Base-by-base conservation (phyloP, 2,329 filamentous ascomycete species). In the Clarireedia paspali region DNA sequence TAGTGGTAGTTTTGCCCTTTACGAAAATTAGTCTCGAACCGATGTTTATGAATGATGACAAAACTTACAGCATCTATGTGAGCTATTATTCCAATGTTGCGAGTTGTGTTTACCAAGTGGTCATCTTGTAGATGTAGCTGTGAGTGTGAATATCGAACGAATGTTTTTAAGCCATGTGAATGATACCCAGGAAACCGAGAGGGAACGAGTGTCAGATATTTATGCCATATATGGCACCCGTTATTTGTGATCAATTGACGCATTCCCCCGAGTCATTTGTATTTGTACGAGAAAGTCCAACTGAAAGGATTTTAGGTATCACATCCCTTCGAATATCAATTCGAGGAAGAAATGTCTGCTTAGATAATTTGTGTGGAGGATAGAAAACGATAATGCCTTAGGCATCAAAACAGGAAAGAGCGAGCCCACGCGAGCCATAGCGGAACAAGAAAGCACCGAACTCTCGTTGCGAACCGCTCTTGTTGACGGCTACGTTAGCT, bases 11-110 rank as follows among this genome's bases (percentile, higher is more conserved):
- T 77, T 99, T 99, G 7, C 94, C 94, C 79, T 82, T 64, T 24
- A n/a, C 6, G 36, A 24, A 6, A n/a, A 24, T 63, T 2, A 64
- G 56, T 27, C 7, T 23, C 27, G 14, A 34, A n/a, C 47, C 20
- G n/a, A 17, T 44, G 36, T n/a, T 15, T 34, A 6, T 39, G 20
- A 45, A 9, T 20, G 15, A 26, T 30, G 12, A 27, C 10, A 44
- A 42, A 42, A 72, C 77, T 63, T 70, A 82, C 80, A 56, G 94
- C 94, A 83, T 97, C 94, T 62, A 99, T 96, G 71, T 99, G 94
- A 58, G 94, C 94, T 71, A 99, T 96, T 64, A 99, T 97, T 59
- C 94, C 94, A 69, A 99, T 96, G 69, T 99, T 99, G 64, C 92
- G 81, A 51, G 91, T 94, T 65, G 82, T 82, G 40, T 81, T 59